Evolutionary conservation across 495 filamentous ascomycete species (phyloP).

Genomic region (Echria macrotheca): DNA sequence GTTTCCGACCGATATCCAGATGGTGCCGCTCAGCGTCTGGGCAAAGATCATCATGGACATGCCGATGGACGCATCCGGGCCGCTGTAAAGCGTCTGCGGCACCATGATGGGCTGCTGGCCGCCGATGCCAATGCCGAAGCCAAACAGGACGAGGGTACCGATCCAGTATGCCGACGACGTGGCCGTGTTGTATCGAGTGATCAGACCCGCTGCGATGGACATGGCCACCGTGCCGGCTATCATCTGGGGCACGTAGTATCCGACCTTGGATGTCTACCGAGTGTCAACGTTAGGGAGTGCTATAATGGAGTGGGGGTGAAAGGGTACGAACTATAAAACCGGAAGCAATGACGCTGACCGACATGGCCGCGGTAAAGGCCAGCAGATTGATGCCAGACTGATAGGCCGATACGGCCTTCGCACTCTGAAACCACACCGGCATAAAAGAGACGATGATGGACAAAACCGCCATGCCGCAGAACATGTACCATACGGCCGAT

Average conservation of each 20-base stretch:
- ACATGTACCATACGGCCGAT: slow-evolving; percentile 44
- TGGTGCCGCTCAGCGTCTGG: slow-evolving; percentile 54
- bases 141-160: slow-evolving; percentile 56
- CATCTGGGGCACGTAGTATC: slow-evolving; percentile 61
- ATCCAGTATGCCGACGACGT: slow-evolving; percentile 46
- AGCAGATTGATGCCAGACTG: slow-evolving; percentile 49
- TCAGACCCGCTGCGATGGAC: slow-evolving; percentile 52
- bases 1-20: slow-evolving; percentile 55
- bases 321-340: slow-evolving; percentile 37
- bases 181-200: slow-evolving; percentile 50
- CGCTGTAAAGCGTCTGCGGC: slow-evolving; percentile 41
- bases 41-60: slow-evolving; percentile 54
- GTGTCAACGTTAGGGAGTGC: slow-evolving; percentile 7
- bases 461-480: slow-evolving; percentile 48
- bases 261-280: slow-evolving; percentile 33
- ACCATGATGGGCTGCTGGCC: slow-evolving; percentile 53
- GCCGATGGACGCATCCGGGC: slow-evolving; percentile 51
- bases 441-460: slow-evolving; percentile 55
- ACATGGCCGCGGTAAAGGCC: slow-evolving; percentile 33
- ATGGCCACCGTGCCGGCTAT: slow-evolving; percentile 42
- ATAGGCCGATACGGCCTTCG: slow-evolving; percentile 41
- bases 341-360: slow-evolving; percentile 42
- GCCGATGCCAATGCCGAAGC: slow-evolving; percentile 57
- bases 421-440: slow-evolving; percentile 65
- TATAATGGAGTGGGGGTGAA: slow-evolving; percentile 28